Conservation (phyloP, 257 asterid species). For the Solanum pennellii region DNA sequence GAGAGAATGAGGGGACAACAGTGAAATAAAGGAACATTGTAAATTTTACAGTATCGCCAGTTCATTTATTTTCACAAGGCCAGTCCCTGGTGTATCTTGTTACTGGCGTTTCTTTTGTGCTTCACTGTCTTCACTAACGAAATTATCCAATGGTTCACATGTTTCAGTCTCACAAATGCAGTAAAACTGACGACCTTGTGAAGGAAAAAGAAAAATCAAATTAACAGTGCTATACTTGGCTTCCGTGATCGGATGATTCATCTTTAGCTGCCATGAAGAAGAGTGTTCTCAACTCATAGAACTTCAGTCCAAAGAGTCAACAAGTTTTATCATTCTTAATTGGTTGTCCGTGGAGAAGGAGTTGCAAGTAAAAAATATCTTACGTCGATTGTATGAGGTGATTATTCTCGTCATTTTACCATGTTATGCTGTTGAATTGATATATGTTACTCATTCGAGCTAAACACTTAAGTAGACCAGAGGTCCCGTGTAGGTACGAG, state of each 20-base stretch:
- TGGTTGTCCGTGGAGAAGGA: not conserved
- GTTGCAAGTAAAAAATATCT: not conserved
- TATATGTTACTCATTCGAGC: not conserved
- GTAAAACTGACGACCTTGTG: not conserved
- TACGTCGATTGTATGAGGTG: not conserved
- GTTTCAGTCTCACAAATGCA: not conserved
- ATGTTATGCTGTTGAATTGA: not conserved
- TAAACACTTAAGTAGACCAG: not conserved
- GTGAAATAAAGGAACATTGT: not conserved
- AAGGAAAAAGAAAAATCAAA: not conserved
- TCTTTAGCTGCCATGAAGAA: not conserved
- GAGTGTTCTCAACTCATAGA: not conserved
- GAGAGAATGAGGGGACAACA: constrained; percentile 74
- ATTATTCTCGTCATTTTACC: not conserved
- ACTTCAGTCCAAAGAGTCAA: not conserved
- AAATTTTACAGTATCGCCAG: not conserved
- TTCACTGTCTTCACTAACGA: not conserved
- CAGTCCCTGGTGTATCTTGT: not conserved
- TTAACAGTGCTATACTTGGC: not conserved
- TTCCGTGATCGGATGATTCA: not conserved
- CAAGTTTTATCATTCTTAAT: not conserved
- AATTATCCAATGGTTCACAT: not conserved
- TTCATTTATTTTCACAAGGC: not conserved
- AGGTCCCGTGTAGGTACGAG: not conserved
- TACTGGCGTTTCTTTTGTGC: not conserved